Base-by-base conservation (phyloP, 2,329 filamentous ascomycete species). In the Sporothrix euskadiensis region DNA sequence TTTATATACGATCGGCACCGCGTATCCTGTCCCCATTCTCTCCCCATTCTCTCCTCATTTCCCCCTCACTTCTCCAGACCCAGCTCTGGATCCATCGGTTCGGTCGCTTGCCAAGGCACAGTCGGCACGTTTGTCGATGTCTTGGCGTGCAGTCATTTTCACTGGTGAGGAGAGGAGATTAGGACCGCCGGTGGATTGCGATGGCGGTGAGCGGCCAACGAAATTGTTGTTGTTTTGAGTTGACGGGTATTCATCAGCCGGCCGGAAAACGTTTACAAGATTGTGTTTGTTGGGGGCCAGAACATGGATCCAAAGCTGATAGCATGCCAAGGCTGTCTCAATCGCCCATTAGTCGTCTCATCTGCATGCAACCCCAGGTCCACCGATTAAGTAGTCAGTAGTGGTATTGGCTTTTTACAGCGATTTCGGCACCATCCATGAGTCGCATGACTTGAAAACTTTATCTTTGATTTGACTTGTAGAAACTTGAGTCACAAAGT, bases 241-340 rank as follows among this genome's bases (percentile, higher is more conserved):
- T 26, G 26, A 19, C 22, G 32, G 32, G 19, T 35, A 39, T 22
- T 41, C 19, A 35, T 26, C 32, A 26, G 7, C 59, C 59, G 59
- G 7, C 59, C 59, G 59, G 59, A 63, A 63, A 63, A 44, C 59
- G 59, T 63, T 63, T 63, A 44, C 59, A 63, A 44, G 8, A 63
- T 10, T 19, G 32, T 22, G 16, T 19, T 16, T 22, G 1, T 41
- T 32, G 12, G 59, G 59, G 59, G 19, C 35, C n/a, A 63, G 44
- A 22, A 44, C n/a, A 41, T 41, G 35, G 59, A 10, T 14, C 30
- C 26, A 19, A 35, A 12, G 9, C 41, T 19, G 35, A 41, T 41
- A 41, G 35, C 16, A 63, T 3, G 8, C 19, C 6, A 35, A 19
- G 4, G 19, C 16, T 35, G 56, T 7, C 2, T 56, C n/a, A 12